These are phyloP conservation scores for Leptoxyphium fumago DNA, from an alignment of 2,329 filamentous ascomycete species.

Conservation along the genomic window DNA sequence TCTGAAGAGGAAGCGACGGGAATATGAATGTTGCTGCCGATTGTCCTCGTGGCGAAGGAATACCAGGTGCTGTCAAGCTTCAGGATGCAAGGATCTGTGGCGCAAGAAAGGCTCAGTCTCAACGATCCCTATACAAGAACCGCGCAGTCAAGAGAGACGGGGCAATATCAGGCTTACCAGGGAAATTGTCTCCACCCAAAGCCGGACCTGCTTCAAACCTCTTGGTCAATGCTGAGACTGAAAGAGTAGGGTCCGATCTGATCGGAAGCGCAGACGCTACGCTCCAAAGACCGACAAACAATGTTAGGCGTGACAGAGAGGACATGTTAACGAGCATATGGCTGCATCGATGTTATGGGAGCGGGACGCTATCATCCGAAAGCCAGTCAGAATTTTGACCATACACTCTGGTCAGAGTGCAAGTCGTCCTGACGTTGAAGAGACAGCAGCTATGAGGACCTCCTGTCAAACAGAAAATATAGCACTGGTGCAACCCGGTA, in stretches of 20 bases:
- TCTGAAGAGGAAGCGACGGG: slow-evolving; percentile 39
- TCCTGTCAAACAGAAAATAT: too few species aligned
- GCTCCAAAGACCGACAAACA: background rate
- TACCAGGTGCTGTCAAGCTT: slow-evolving; percentile 39
- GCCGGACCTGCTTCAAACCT: slow-evolving; percentile 11
- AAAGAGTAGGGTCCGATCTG: background rate
- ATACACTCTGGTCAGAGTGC: too few species aligned
- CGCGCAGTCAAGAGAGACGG: background rate
- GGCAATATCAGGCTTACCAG: slow-evolving; percentile 14
- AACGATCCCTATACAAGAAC: background rate
- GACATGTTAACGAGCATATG: too few species aligned
- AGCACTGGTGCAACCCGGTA: too few species aligned
- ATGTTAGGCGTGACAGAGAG: too few species aligned
- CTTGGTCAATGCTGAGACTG: background rate
- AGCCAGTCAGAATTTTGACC: too few species aligned
- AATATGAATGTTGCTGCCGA: slow-evolving; percentile 33
- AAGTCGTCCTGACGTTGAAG: too few species aligned
- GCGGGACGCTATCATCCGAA: too few species aligned
- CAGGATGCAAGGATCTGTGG: slow-evolving; percentile 36
- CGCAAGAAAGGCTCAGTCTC: background rate
- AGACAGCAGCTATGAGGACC: too few species aligned
- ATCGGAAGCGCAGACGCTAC: background rate
- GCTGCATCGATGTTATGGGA: too few species aligned
- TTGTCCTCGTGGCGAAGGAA: slow-evolving; percentile 29
- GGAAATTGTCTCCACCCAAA: slow-evolving; percentile 31